A percentile compares a stretch with the other conserved stretches of the same genome.
Evolutionary conservation across 768 basidiomycete genomes (phyloP).

Genomic region (Rhodotorula paludigena): DNA sequence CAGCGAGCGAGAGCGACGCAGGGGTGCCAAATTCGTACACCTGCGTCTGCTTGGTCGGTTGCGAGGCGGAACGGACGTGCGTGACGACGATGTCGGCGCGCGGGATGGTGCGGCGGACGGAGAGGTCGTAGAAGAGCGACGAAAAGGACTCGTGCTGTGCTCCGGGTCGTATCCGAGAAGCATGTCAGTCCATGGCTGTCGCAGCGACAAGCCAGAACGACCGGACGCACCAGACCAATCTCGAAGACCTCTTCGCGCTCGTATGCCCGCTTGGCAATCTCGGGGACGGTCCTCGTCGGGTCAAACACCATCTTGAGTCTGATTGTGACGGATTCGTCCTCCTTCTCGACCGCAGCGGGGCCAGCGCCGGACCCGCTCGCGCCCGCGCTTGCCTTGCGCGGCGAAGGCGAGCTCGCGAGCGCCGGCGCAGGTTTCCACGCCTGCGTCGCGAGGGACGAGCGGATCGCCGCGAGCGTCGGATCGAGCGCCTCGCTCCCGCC

Average conservation of each 20-base stretch:
- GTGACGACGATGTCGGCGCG: slow-evolving; percentile 14
- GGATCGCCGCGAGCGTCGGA: slow-evolving; percentile 2
- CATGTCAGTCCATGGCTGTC: no score
- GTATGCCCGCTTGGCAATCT: slow-evolving; percentile 7
- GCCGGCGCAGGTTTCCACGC: neutral
- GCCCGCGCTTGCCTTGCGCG: neutral
- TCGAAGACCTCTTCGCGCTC: slow-evolving; percentile 14
- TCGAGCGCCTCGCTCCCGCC: neutral
- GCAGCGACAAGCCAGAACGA: neutral
- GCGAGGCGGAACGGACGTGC: neutral
- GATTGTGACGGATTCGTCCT: neutral
- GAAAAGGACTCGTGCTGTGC: slow-evolving; percentile 25
- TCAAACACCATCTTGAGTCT: slow-evolving; percentile 16
- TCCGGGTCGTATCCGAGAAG: neutral
- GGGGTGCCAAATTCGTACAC: slow-evolving; percentile 34
- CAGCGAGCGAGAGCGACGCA: neutral
- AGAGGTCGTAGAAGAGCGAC: slow-evolving; percentile 14
- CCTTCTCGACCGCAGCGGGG: no score
- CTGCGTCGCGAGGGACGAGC: neutral
- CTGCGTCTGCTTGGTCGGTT: neutral
- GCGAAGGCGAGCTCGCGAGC: neutral
- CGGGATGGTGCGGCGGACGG: neutral
- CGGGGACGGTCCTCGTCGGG: slow-evolving; percentile 1
- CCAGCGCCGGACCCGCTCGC: neutral
- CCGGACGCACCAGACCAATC: slow-evolving; percentile 1